A percentile compares a stretch with the other conserved stretches of the same genome.
phyloP scores from a whole-genome alignment of 495 filamentous ascomycete genomes.

The Evernia prunastri region DNA sequence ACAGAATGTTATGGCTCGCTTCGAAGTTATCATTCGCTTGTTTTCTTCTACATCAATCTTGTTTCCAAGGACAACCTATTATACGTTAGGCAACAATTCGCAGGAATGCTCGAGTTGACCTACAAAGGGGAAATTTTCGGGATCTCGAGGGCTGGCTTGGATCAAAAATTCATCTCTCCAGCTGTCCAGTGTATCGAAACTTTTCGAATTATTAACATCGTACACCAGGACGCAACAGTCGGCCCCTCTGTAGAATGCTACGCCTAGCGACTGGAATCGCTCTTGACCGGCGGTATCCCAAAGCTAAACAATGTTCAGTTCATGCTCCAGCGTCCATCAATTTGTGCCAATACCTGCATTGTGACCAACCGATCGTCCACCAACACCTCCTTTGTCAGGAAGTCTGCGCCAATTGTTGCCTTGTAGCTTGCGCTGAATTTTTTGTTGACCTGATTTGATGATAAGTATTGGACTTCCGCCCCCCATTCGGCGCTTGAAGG shows the following conservation, averaged over 20 bases:
- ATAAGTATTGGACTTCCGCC: neutral
- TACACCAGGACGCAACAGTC: conserved; percentile 99
- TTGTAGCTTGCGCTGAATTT: conserved; percentile 99
- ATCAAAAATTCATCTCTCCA: conserved; percentile 99
- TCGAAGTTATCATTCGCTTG: conserved; percentile 92
- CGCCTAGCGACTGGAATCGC: conserved; percentile 93
- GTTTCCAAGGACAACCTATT: conserved; percentile 86
- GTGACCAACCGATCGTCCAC: conserved; percentile 96
- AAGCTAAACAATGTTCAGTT: conserved; percentile 47
- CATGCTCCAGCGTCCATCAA: conserved; percentile 15
- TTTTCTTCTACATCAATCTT: conserved; percentile 99
- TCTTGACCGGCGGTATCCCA: conserved; percentile 99
- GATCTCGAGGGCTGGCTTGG: conserved; percentile 91
- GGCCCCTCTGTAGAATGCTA: conserved; percentile 96
- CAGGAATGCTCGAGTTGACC: conserved; percentile 33
- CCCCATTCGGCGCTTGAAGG: neutral
- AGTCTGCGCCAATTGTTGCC: conserved; percentile 97
- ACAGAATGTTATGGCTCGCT: conserved; percentile 94
- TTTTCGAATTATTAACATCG: conserved; percentile 98
- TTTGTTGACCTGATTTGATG: conserved; percentile 80
- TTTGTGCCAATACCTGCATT: conserved; percentile 71
- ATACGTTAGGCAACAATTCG: neutral
- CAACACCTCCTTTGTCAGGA: conserved; percentile 95
- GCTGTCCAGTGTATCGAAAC: conserved; percentile 95
- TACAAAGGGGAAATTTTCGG: conserved; percentile 97